phyloP scores from a whole-genome alignment of 257 asterid genomes.

The Misopates orontium region DNA sequence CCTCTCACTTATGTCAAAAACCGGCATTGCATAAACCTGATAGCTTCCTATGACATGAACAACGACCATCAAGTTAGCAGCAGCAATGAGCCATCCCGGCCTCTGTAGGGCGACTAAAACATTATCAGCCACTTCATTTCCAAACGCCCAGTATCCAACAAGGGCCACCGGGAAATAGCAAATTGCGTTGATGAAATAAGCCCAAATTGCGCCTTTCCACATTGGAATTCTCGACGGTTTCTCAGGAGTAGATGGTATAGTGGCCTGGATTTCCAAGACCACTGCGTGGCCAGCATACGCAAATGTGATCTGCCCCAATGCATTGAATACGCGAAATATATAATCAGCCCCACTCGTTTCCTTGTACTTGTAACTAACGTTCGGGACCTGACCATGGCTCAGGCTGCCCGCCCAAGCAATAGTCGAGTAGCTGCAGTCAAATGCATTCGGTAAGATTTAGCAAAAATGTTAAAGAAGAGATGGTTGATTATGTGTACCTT shows the following conservation, averaged over 20 bases:
- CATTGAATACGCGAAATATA: conserved; percentile 15
- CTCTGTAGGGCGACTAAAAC: conserved; percentile 16
- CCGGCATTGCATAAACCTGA: conserved; percentile 21
- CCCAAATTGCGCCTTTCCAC: conserved; percentile 22
- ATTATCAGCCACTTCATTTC: conserved; percentile 16
- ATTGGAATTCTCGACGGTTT: conserved; percentile 20
- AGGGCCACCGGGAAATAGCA: conserved; percentile 19
- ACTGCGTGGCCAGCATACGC: conserved; percentile 19
- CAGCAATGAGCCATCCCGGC: conserved; percentile 20
- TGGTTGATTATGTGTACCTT: background rate
- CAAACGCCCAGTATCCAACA: conserved; percentile 19
- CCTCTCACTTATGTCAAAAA: conserved; percentile 18
- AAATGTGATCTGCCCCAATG: conserved; percentile 18
- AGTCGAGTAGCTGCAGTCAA: conserved; percentile 15
- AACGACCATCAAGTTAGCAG: conserved; percentile 16
- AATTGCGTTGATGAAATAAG: conserved; percentile 15
- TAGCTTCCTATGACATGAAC: conserved; percentile 21
- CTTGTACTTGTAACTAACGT: conserved; percentile 18
- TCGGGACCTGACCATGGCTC: conserved; percentile 14
- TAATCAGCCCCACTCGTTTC: background rate
- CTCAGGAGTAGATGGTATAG: conserved; percentile 17
- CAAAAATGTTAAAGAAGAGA: too few species aligned
- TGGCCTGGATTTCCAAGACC: conserved; percentile 20
- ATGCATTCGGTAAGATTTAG: too few species aligned
- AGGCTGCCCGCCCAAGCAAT: conserved; percentile 23